Evolutionary conservation across 257 asterid species (phyloP).

Genomic region (Cinchona pubescens): DNA sequence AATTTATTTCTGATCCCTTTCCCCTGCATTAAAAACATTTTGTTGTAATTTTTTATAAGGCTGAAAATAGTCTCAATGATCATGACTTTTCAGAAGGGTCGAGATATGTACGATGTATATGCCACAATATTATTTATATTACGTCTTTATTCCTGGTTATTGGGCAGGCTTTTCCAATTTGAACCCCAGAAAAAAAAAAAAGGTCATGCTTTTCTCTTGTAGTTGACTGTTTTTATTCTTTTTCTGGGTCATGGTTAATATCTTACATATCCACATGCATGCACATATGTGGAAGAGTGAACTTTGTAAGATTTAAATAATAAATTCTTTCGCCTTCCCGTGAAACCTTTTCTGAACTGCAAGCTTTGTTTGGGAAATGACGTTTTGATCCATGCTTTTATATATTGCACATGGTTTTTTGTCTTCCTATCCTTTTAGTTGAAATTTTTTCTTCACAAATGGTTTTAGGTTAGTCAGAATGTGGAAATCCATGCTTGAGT

Average conservation of each 20-base stretch:
- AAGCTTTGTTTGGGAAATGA: not conserved
- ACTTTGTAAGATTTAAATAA: not conserved
- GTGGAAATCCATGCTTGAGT: constrained; percentile 95
- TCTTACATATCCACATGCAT: not conserved
- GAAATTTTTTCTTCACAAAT: not conserved
- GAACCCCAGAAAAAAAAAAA: too few species aligned
- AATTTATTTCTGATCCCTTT: not conserved
- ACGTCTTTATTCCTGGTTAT: not conserved
- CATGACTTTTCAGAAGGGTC: too few species aligned
- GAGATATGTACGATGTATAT: too few species aligned
- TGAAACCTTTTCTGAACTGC: not conserved
- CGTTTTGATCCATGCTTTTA: not conserved
- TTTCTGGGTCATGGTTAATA: not conserved
- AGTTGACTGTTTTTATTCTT: not conserved
- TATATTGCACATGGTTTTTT: not conserved
- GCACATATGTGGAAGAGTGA: not conserved
- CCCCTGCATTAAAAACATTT: not conserved
- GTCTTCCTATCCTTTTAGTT: not conserved
- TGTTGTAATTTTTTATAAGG: too few species aligned
- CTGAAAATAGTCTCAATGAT: too few species aligned
- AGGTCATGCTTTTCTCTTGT: not conserved
- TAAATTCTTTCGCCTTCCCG: not conserved
- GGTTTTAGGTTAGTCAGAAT: constrained; percentile 60
- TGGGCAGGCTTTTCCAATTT: not conserved
- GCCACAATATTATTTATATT: not conserved